These are phyloP conservation scores for Calendula officinalis DNA, from an alignment of 129 eudicot genomes.

Conservation along the genomic window DNA sequence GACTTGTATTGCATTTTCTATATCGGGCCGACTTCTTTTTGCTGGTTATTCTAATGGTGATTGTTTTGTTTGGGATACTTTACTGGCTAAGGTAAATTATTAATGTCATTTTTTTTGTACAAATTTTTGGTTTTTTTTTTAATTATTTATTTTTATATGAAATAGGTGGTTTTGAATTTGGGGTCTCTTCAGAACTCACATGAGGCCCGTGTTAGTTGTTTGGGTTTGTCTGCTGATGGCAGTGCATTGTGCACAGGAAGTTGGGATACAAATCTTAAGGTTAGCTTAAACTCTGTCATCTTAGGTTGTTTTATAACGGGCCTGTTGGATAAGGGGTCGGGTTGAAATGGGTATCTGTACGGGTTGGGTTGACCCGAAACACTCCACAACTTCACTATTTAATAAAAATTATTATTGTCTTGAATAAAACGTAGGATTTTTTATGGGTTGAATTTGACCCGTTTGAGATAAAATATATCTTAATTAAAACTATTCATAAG, in stretches of 20 bases:
- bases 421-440: not conserved
- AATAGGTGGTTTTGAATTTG: slow-evolving; percentile 71
- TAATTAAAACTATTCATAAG: not conserved
- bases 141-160: not conserved
- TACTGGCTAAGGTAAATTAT: slow-evolving; percentile 84
- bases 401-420: no score
- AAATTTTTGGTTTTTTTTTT: not conserved
- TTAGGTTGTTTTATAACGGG: not conserved
- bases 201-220: slow-evolving; percentile 75
- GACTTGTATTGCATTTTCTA: slow-evolving; percentile 79
- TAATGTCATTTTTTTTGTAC: not conserved
- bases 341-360: no score
- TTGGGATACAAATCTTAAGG: slow-evolving; percentile 93
- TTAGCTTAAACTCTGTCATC: slow-evolving; percentile 27
- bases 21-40: slow-evolving; percentile 87
- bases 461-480: not conserved
- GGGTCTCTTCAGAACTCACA: slow-evolving; percentile 90
- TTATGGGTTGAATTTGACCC: not conserved
- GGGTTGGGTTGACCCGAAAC: no score
- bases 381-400: no score
- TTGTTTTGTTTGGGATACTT: slow-evolving; percentile 96
- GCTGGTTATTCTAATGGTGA: slow-evolving; percentile 86
- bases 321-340: no score
- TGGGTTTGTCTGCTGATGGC: slow-evolving; percentile 97
- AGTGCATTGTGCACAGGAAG: slow-evolving; percentile 99